Percentiles rank a stretch among this genome's conserved stretches.
Evolutionary conservation across 352 stramenopile genomes (phyloP).

Genomic region (Pythium volutum): DNA sequence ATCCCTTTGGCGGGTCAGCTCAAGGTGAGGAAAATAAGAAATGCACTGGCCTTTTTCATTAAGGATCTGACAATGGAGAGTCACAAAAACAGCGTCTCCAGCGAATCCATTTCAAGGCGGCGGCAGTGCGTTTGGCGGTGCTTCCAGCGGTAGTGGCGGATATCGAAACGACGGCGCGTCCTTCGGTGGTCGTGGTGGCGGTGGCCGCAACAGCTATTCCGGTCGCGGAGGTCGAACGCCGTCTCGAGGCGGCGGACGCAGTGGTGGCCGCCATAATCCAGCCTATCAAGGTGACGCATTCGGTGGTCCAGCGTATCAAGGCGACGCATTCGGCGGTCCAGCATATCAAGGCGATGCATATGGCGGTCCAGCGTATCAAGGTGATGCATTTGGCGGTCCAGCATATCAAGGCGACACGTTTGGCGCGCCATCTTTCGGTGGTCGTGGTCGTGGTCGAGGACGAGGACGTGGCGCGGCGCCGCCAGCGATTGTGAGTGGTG

Average conservation of each 20-base stretch:
- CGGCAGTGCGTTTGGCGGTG: conserved; percentile 6
- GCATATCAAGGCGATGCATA: not conserved
- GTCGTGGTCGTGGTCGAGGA: not conserved
- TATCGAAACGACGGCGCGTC: conserved; percentile 3
- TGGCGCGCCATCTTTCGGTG: not conserved
- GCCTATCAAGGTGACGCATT: not conserved
- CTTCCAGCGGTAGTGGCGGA: not conserved
- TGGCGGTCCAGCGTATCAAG: not conserved
- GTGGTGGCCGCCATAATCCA: conserved; percentile 4
- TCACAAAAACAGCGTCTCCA: conserved; percentile 9
- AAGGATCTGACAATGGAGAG: not conserved
- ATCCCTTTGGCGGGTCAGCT: conserved; percentile 17
- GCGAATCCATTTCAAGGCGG: conserved; percentile 25
- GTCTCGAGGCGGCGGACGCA: conserved; percentile 9
- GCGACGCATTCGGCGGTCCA: not conserved
- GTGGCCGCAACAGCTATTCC: conserved; percentile 1
- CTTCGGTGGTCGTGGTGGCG: conserved; percentile 14
- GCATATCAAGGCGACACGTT: not conserved
- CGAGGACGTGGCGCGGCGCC: not conserved
- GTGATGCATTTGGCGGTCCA: not conserved
- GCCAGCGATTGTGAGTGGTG: not conserved
- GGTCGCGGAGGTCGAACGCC: conserved; percentile 12
- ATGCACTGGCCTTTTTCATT: not conserved
- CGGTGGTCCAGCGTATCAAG: not conserved
- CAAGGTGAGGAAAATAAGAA: conserved; percentile 13